Evolutionary conservation across 2,329 filamentous ascomycete species (phyloP), one percentile per base, ranked within the genome.

Genomic region (Aspergillus uvarum): DNA sequence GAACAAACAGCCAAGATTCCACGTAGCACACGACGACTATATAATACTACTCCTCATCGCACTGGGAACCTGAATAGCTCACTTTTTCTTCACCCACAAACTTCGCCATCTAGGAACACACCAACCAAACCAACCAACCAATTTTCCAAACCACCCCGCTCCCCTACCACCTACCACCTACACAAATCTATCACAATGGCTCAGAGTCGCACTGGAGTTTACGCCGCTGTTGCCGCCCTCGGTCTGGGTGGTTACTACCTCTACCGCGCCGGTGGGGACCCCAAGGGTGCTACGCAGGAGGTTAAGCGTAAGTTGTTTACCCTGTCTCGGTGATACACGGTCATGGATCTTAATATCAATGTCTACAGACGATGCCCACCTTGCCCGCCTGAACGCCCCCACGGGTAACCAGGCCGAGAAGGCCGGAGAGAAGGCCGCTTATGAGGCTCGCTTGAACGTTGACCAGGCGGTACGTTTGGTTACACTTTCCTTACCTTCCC

Each of bases 171-270:
- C 35, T 38, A 38, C 55, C 47, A 57, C n/a, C 55, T 19, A 52
- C 19, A 44, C 49, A 64, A 47, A 7, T 19, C 52, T 51, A 38
- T 22, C 59, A 72, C 44, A 47, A 76, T 76, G 74, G 71, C 74
- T 21, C 76, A 75, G 63, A 74, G 64, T 62, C 72, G 75, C 58
- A 67, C 72, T 38, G 67, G 69, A 19, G 58, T 77, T 44, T 77
- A 73, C 67, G 66, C 80, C 32, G 75, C 88, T 68, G 77, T 87
- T 67, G 85, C 82, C 61, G 87, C 85, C 65, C 88, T 84, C 32
- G 86, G 85, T 69, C 89, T 87, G 65, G 80, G 87, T 60, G 92
- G 90, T 48, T 98, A 96, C 83, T 98, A 98, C 82, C 85, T 98
- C 64, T 99, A 96, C 83, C 83, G 80, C 54, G 89, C 93, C 16